Evolutionary conservation across 108 stramenopile genomes (phyloP), one percentile per base, ranked within the genome.

Genomic region (Conticribra guillardii): DNA sequence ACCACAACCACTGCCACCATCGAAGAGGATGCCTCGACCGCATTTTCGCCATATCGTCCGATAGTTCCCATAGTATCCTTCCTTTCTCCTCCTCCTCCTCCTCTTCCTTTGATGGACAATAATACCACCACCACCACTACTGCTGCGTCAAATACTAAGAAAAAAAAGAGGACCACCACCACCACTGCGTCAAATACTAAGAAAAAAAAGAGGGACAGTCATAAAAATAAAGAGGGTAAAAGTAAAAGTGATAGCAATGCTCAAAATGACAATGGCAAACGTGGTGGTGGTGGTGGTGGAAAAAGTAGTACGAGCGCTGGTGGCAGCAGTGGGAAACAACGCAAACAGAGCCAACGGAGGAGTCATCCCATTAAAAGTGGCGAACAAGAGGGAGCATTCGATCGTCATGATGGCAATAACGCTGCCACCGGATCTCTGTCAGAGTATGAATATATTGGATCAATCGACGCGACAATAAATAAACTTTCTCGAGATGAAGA

Each of bases 21-120:
- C 1, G 61, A 47, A 48, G 15, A 62, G 27, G 47, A 62, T 62
- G 61, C 61, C 17, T 18, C 45, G 2, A 30, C 26, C 19, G 61
- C 61, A 29, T 62, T 27, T 29, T 62, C 61, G 45, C 61, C 61
- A 47, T 62, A 48, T 49, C 61, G 61, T 7, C 26, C 47, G 4
- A 18, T 49, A n/a, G n/a, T n/a, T n/a, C n/a, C n/a, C n/a, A 44
- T 15, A 44, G 44, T 11, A 8, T 44, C 44, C 11, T 11, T 44
- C 44, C 44, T 44, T 44, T 44, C 44, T 47, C 34, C 28, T 72
- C 9, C 51, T 57, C n/a, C n/a, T n/a, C n/a, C n/a, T n/a, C n/a
- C n/a, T n/a, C n/a, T n/a, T n/a, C n/a, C n/a, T n/a, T n/a, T n/a
- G n/a, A n/a, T n/a, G n/a, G n/a, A n/a, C n/a, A n/a, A n/a, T n/a